These are phyloP conservation scores for Tetrapisispora iriomotensis DNA, from an alignment of 805 yeast species.

Conservation along the genomic window DNA sequence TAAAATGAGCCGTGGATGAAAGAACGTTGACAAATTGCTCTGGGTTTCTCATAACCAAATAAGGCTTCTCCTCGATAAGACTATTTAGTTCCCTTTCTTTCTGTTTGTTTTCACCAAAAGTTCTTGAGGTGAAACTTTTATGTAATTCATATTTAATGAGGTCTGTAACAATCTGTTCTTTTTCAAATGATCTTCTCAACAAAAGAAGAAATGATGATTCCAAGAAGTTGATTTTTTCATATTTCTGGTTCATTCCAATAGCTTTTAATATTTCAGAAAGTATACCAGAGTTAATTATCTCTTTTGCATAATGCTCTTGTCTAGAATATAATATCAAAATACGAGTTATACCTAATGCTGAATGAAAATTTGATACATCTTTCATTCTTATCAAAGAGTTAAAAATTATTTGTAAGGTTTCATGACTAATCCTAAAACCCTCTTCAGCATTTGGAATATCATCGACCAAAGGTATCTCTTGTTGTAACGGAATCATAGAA, in stretches of 20 bases:
- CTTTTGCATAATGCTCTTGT: slow-evolving; percentile 31
- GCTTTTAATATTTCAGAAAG: slow-evolving; percentile 39
- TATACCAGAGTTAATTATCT: slow-evolving; percentile 39
- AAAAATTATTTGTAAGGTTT: slow-evolving; percentile 31
- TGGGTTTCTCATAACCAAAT: slow-evolving; percentile 40
- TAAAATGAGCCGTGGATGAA: slow-evolving; percentile 35
- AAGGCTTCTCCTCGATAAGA: slow-evolving; percentile 41
- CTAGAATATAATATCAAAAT: slow-evolving; percentile 45
- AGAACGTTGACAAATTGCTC: slow-evolving; percentile 38
- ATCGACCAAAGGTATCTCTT: slow-evolving; percentile 13
- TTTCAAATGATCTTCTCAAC: slow-evolving; percentile 64
- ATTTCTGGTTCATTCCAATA: slow-evolving; percentile 30
- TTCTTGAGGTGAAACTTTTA: slow-evolving; percentile 32
- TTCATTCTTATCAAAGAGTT: slow-evolving; percentile 34
- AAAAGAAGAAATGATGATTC: slow-evolving; percentile 45
- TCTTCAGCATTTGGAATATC: slow-evolving; percentile 12
- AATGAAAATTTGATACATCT: slow-evolving; percentile 33
- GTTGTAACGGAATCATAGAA: slow-evolving; percentile 27
- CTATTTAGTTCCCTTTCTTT: slow-evolving; percentile 37
- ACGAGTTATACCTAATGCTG: slow-evolving; percentile 47
- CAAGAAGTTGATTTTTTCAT: slow-evolving; percentile 32
- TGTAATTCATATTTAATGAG: slow-evolving; percentile 44
- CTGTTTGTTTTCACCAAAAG: slow-evolving; percentile 23
- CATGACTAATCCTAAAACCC: slow-evolving; percentile 17
- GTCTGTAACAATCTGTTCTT: slow-evolving; percentile 37